phyloP scores from a whole-genome alignment of 768 basidiomycete genomes.

The Boletus rex-veris region DNA sequence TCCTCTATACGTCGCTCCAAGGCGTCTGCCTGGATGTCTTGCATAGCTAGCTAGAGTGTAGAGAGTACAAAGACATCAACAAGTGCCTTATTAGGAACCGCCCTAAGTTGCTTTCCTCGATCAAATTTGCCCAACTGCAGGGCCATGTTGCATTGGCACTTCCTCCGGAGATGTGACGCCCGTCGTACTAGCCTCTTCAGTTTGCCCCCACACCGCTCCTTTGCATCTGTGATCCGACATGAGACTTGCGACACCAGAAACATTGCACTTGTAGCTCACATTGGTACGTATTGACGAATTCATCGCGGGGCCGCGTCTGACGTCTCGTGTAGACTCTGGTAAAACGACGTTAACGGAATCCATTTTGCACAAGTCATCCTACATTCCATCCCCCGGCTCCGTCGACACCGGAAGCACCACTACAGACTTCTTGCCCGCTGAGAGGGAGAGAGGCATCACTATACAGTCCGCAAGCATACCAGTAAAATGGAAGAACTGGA shows the following conservation, averaged over 20 bases:
- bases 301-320: not conserved
- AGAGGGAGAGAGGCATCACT: slow-evolving; percentile 87
- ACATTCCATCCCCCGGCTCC: slow-evolving; percentile 69
- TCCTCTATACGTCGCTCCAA: slow-evolving; percentile 46
- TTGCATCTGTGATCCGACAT: slow-evolving; percentile 23
- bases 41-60: slow-evolving; percentile 24
- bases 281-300: slow-evolving; percentile 47
- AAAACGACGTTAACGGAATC: slow-evolving; percentile 91
- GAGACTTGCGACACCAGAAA: slow-evolving; percentile 55
- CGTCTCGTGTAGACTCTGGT: slow-evolving; percentile 62
- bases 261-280: slow-evolving; percentile 87
- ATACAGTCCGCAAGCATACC: slow-evolving; percentile 92
- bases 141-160: slow-evolving; percentile 21
- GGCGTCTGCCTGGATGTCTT: slow-evolving; percentile 28
- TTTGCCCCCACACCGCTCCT: slow-evolving; percentile 12
- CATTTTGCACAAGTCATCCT: slow-evolving; percentile 71
- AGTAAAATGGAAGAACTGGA: slow-evolving; percentile 80
- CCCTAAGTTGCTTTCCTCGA: not conserved
- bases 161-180: slow-evolving; percentile 10
- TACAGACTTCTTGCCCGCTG: slow-evolving; percentile 86
- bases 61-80: too few species aligned
- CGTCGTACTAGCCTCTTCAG: not conserved
- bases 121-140: not conserved
- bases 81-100: slow-evolving; percentile 15
- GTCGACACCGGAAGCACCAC: slow-evolving; percentile 90